phyloP scores from a whole-genome alignment of 1,139 yeast genomes.

The Suhomyces terraborum region DNA sequence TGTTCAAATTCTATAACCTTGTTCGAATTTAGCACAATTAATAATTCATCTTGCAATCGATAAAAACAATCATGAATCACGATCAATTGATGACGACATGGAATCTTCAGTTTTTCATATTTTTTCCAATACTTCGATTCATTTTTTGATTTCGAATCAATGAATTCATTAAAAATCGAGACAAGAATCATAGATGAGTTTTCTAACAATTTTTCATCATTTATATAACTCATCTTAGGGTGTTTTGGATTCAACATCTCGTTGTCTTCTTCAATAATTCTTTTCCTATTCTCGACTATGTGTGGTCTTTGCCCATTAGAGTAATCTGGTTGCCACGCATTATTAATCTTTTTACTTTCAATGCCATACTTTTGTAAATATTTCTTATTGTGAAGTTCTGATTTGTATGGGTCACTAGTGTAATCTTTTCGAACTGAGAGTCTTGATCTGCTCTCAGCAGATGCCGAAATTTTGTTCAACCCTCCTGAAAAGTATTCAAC shows the following conservation, averaged over 20 bases:
- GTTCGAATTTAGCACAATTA: no score
- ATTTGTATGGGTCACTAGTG: constrained; percentile 8
- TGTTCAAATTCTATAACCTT: constrained; percentile 10
- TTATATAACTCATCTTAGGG: not conserved
- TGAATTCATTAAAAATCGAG: not conserved
- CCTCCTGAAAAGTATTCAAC: not conserved
- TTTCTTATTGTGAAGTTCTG: constrained; percentile 16
- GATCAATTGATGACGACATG: not conserved
- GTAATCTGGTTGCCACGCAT: no score
- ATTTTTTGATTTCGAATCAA: not conserved
- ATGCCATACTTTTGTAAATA: constrained; percentile 16
- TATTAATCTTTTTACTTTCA: constrained; percentile 1
- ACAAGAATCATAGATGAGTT: not conserved
- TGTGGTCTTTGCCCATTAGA: not conserved
- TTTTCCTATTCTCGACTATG: not conserved
- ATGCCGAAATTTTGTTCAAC: not conserved
- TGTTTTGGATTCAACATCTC: not conserved
- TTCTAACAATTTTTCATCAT: not conserved
- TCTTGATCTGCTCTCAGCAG: constrained; percentile 6
- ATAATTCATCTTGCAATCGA: not conserved
- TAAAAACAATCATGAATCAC: not conserved
- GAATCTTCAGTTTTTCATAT: not conserved
- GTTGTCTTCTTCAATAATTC: not conserved
- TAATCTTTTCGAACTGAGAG: constrained; percentile 20
- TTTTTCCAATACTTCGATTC: not conserved